Conservation (phyloP, 352 stramenopile species). For the Globisporangium nodosum region DNA sequence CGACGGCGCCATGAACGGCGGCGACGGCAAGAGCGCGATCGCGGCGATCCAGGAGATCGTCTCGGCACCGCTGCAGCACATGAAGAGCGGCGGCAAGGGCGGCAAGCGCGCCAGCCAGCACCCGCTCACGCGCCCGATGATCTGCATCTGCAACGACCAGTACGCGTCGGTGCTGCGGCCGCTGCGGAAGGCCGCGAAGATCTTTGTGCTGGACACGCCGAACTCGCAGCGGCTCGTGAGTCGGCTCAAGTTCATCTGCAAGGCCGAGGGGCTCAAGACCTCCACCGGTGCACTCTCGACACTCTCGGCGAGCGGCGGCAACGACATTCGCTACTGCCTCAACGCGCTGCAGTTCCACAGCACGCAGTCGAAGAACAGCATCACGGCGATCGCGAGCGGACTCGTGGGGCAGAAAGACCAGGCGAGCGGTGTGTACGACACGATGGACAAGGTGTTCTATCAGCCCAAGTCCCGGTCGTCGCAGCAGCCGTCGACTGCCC, state of each 20-base stretch:
- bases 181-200: conserved; percentile 91
- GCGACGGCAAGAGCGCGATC: conserved; percentile 82
- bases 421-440: conserved; percentile 54
- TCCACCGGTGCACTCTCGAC: conserved; percentile 58
- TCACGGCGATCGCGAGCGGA: conserved; percentile 24
- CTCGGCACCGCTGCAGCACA: conserved; percentile 63
- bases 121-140: conserved; percentile 90
- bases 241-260: conserved; percentile 90
- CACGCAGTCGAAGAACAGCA: conserved; percentile 22
- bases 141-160: conserved; percentile 99
- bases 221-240: conserved; percentile 86
- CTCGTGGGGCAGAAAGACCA: conserved; percentile 60
- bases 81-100: conserved; percentile 22
- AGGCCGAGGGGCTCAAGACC: conserved; percentile 81
- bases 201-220: conserved; percentile 90
- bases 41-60: conserved; percentile 92
- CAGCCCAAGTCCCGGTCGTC: conserved; percentile 30
- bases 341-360: conserved; percentile 96
- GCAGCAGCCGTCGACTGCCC: conserved; percentile 2
- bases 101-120: conserved; percentile 44
- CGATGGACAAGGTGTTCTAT: conserved; percentile 74
- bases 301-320: conserved; percentile 60
- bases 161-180: conserved; percentile 93
- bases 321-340: conserved; percentile 95
- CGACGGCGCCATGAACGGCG: conserved; percentile 92